These are phyloP conservation scores for Vigna reflexopilosa DNA, from an alignment of 306 rosid species.

Conservation along the genomic window DNA sequence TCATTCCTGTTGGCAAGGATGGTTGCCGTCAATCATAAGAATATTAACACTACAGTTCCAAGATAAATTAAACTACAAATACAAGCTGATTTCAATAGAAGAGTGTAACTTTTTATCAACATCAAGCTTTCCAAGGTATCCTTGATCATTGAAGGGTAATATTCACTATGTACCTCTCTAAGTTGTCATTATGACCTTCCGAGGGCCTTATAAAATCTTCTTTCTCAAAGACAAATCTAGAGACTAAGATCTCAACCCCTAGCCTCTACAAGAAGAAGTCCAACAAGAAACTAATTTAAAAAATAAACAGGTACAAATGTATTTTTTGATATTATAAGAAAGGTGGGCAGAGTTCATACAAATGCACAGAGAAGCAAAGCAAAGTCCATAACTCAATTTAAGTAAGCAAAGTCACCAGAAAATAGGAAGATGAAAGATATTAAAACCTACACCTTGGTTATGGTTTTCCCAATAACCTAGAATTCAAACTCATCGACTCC, in stretches of 20 bases:
- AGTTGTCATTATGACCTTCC: constrained; percentile 75
- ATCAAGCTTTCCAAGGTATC: constrained; percentile 24
- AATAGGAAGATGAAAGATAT: too few relatives aligned
- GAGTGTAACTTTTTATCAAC: constrained; percentile 21
- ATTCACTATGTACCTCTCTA: constrained; percentile 69
- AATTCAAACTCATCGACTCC: too few relatives aligned
- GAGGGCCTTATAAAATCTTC: constrained; percentile 89
- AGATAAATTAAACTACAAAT: constrained; percentile 32
- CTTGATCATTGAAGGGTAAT: constrained; percentile 33
- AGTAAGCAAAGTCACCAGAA: too few relatives aligned
- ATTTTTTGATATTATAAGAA: too few relatives aligned
- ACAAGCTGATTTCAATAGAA: constrained; percentile 25
- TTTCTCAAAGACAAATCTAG: constrained; percentile 82
- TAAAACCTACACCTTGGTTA: too few relatives aligned
- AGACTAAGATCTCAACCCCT: constrained; percentile 45
- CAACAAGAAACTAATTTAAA: too few relatives aligned
- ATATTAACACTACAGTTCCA: constrained; percentile 29
- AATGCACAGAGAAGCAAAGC: too few relatives aligned
- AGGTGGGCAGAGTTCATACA: too few relatives aligned
- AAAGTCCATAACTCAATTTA: too few relatives aligned
- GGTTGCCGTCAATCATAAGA: constrained; percentile 40
- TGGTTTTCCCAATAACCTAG: too few relatives aligned
- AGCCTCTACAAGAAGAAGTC: too few relatives aligned
- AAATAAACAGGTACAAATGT: too few relatives aligned
- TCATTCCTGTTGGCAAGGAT: constrained; percentile 34